These are phyloP conservation scores for Candida peoriensis DNA, from an alignment of 805 yeast genomes.

Conservation along the genomic window DNA sequence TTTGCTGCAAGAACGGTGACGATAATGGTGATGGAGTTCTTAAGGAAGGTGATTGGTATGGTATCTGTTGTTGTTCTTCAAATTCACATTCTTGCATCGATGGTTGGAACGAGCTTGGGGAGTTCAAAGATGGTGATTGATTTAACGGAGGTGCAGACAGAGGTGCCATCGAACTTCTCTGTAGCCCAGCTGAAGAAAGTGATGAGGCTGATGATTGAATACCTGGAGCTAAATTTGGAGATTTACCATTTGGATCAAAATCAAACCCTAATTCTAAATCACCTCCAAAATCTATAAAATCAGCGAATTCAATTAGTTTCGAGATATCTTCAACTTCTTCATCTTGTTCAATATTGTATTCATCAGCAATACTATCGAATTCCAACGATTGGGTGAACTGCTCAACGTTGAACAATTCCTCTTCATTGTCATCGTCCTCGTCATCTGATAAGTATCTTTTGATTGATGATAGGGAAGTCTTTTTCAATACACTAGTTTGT, in stretches of 20 bases:
- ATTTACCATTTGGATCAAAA: slow-evolving; percentile 10
- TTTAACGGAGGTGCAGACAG: slow-evolving; percentile 14
- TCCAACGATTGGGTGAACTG: slow-evolving; percentile 19
- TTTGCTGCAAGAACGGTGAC: slow-evolving; percentile 21
- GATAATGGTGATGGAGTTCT: slow-evolving; percentile 12
- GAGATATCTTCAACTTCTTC: slow-evolving; percentile 29
- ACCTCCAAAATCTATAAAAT: slow-evolving; percentile 41
- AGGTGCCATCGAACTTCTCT: too few relatives aligned
- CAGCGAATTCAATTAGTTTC: slow-evolving; percentile 41
- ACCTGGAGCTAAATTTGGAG: not conserved
- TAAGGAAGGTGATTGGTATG: slow-evolving; percentile 1
- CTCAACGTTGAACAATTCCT: slow-evolving; percentile 25
- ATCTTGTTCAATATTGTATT: slow-evolving; percentile 2
- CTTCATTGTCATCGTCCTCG: slow-evolving; percentile 9
- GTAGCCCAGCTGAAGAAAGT: slow-evolving; percentile 14
- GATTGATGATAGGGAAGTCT: slow-evolving; percentile 16
- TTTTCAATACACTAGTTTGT: slow-evolving; percentile 30
- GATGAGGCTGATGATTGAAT: not conserved
- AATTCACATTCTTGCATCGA: slow-evolving; percentile 2
- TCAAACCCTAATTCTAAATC: slow-evolving; percentile 33
- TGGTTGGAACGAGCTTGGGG: slow-evolving; percentile 6
- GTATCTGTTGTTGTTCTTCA: too few relatives aligned
- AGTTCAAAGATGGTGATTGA: slow-evolving; percentile 1
- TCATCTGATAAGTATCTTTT: slow-evolving; percentile 4
- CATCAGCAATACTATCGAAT: slow-evolving; percentile 13